These are phyloP conservation scores for Tulasnella sp. DNA, from an alignment of 768 basidiomycete genomes.

Conservation along the genomic window DNA sequence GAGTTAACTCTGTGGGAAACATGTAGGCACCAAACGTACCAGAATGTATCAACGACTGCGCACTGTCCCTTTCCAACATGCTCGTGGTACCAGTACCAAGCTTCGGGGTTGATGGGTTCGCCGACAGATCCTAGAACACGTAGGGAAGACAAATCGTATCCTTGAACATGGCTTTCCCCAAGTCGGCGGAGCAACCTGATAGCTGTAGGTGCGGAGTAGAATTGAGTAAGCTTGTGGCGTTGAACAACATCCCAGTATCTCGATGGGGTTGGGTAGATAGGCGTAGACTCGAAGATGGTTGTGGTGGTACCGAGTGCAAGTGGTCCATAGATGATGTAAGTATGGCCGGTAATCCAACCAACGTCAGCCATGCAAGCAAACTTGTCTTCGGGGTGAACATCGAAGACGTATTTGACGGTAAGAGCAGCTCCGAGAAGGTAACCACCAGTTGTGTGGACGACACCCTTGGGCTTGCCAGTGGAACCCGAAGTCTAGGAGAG, in stretches of 20 bases:
- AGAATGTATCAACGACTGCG: constrained; percentile 89
- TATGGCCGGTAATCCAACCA: constrained; percentile 98
- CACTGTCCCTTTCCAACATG: constrained; percentile 79
- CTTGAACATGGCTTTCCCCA: constrained; percentile 73
- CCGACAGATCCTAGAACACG: constrained; percentile 88
- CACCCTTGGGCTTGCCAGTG: constrained; percentile 90
- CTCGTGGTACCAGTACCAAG: constrained; percentile 99
- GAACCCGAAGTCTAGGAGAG: constrained; percentile 70
- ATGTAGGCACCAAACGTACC: constrained; percentile 31
- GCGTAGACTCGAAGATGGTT: constrained; percentile 90
- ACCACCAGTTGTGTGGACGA: constrained; percentile 30
- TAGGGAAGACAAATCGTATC: constrained; percentile 66
- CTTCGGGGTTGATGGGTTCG: constrained; percentile 98
- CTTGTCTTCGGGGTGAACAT: constrained; percentile 89
- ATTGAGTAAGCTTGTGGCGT: constrained; percentile 86
- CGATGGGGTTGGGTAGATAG: constrained; percentile 89
- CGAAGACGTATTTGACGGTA: constrained; percentile 95
- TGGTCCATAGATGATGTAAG: constrained; percentile 92
- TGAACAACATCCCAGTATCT: constrained; percentile 96
- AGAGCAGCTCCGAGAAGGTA: constrained; percentile 87
- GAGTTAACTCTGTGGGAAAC: constrained; percentile 14
- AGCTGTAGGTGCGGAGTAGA: constrained; percentile 91
- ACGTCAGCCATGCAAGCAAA: constrained; percentile 99
- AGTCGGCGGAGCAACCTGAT: constrained; percentile 81
- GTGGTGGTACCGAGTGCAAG: constrained; percentile 75